Conservation (phyloP, 192 early-diverging fungal species). For the Neocallimastix lanati region DNA sequence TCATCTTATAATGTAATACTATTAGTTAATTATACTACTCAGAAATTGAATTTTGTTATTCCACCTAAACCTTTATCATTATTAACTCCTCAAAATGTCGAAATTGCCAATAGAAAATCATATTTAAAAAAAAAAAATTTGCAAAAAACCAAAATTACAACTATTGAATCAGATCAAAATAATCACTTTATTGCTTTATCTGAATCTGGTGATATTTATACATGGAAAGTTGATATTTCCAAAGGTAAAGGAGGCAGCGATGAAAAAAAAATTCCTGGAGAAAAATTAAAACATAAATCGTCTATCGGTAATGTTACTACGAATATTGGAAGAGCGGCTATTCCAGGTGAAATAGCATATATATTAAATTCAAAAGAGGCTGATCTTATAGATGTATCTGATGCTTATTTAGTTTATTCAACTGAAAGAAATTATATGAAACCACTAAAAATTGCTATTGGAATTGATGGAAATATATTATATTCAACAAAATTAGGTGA, state of each 20-base stretch:
- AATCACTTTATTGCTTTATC: not conserved
- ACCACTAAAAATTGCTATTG: conserved; percentile 39
- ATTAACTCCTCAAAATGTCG: not conserved
- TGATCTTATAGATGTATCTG: conserved; percentile 16
- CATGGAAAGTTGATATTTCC: not conserved
- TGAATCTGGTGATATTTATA: not conserved
- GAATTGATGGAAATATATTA: conserved; percentile 45
- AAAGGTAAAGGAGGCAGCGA: not conserved
- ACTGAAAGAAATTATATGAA: conserved; percentile 15
- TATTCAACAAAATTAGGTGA: conserved; percentile 45
- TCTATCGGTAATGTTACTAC: conserved; percentile 29
- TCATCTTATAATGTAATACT: not conserved
- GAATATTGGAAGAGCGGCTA: not conserved
- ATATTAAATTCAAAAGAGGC: conserved; percentile 22
- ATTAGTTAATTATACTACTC: not conserved
- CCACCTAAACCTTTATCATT: not conserved
- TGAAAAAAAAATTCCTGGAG: not conserved
- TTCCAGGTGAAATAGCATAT: conserved; percentile 1
- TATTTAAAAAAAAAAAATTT: not conserved
- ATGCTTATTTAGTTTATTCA: conserved; percentile 38
- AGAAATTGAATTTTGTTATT: not conserved
- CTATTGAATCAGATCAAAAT: not conserved
- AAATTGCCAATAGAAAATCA: not conserved
- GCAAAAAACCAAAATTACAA: not conserved
- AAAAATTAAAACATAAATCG: conserved; percentile 17